Percentiles rank a stretch among this genome's conserved stretches.
phyloP scores from a whole-genome alignment of 805 yeast species.

The Groenewaldozyma tartarivorans region DNA sequence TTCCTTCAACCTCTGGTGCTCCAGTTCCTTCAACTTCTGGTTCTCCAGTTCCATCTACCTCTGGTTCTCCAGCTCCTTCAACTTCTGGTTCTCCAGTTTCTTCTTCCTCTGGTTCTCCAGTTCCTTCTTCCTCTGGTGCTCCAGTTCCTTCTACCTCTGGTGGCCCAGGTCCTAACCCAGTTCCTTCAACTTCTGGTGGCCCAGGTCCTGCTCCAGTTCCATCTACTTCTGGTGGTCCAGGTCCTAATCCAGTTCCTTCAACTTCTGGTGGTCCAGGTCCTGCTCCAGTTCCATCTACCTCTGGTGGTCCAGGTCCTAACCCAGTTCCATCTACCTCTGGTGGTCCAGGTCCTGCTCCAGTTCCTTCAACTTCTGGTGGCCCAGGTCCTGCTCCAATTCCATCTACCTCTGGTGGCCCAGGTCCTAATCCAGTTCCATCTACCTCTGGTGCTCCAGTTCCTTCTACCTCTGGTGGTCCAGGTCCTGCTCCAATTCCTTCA shows the following conservation, averaged over 20 bases:
- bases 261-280: not conserved
- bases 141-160: conserved; percentile 10
- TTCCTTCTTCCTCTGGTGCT: conserved; percentile 10
- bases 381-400: not conserved
- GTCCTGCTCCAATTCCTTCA: not conserved
- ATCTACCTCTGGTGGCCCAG: not conserved
- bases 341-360: not conserved
- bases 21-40: conserved; percentile 12
- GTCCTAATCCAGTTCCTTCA: not conserved
- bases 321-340: not conserved
- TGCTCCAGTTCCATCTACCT: not conserved
- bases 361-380: not conserved
- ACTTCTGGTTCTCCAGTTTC: conserved; percentile 16
- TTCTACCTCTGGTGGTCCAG: not conserved
- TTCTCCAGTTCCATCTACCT: conserved; percentile 1
- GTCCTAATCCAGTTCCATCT: not conserved
- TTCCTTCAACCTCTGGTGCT: conserved; percentile 3
- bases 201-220: not conserved
- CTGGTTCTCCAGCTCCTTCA: conserved; percentile 4
- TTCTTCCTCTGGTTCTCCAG: conserved; percentile 3
- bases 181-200: not conserved
- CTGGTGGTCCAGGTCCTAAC: not conserved
- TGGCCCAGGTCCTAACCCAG: not conserved
- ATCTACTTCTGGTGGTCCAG: not conserved
- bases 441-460: not conserved